Conservation (phyloP, 257 asterid species). For the Solanum peruvianum region DNA sequence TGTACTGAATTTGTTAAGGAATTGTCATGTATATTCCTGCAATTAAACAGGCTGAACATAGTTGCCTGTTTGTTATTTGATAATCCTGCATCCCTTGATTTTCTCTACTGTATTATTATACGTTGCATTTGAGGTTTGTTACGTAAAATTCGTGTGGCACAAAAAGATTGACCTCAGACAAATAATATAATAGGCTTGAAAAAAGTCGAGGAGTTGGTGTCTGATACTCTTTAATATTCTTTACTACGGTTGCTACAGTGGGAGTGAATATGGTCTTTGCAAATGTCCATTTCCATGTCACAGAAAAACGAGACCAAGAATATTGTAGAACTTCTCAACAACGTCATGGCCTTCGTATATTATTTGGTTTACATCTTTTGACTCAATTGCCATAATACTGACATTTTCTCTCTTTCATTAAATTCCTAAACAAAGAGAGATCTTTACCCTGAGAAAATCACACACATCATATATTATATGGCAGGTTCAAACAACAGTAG, state of each 20-base stretch:
- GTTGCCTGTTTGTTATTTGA: background rate
- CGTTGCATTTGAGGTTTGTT: background rate
- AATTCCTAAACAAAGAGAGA: background rate
- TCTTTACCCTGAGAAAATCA: background rate
- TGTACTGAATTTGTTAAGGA: background rate
- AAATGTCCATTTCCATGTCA: background rate
- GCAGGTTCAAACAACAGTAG: conserved; percentile 9
- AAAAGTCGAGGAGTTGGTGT: background rate
- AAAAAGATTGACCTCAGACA: background rate
- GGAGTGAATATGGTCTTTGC: background rate
- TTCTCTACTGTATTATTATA: background rate
- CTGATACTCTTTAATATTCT: background rate
- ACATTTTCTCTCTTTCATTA: background rate
- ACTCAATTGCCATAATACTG: background rate
- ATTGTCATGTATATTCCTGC: background rate
- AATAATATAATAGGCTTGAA: background rate
- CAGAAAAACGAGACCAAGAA: background rate
- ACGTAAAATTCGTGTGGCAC: background rate
- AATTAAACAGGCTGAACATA: background rate
- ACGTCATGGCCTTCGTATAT: background rate
- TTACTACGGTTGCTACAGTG: background rate
- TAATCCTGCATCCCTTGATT: background rate
- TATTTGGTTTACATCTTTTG: background rate
- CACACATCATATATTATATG: background rate
- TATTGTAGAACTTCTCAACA: background rate